Percentiles rank a stretch among this genome's conserved stretches.
phyloP scores from a whole-genome alignment of 2,329 filamentous ascomycete genomes.

The Aspergillus nomiae region DNA sequence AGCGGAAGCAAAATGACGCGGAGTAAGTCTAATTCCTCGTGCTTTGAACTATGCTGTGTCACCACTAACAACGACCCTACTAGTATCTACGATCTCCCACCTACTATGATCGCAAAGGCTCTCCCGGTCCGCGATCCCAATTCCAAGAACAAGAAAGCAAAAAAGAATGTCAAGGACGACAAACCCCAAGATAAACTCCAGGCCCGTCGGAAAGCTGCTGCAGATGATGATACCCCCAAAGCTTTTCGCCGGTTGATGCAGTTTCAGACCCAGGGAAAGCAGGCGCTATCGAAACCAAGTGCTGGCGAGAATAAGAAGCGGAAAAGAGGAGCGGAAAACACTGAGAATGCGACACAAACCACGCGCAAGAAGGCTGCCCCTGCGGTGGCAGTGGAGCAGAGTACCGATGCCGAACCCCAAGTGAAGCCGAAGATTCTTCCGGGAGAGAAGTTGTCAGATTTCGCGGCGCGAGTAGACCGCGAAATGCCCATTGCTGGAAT shows the following conservation, averaged over 20 bases:
- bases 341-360: slow-evolving; percentile 20
- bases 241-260: slow-evolving; percentile 87
- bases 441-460: slow-evolving; percentile 81
- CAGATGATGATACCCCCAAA: slow-evolving; percentile 78
- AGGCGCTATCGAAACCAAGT: slow-evolving; percentile 64
- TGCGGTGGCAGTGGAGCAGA: background rate
- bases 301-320: slow-evolving; percentile 57
- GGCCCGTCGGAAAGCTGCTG: slow-evolving; percentile 33
- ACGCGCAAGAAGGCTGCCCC: slow-evolving; percentile 23
- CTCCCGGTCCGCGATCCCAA: slow-evolving; percentile 56
- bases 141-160: slow-evolving; percentile 35
- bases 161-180: slow-evolving; percentile 35
- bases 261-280: slow-evolving; percentile 59
- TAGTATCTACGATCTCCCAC: slow-evolving; percentile 60
- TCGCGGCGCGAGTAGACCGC: slow-evolving; percentile 79
- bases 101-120: slow-evolving; percentile 59
- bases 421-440: slow-evolving; percentile 70
- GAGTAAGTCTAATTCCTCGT: background rate
- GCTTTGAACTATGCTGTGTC: slow-evolving; percentile 8
- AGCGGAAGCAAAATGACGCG: slow-evolving; percentile 55
- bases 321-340: slow-evolving; percentile 37
- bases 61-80: slow-evolving; percentile 26
- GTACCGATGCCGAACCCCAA: slow-evolving; percentile 13
- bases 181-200: slow-evolving; percentile 26
- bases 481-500: slow-evolving; percentile 76